These are phyloP conservation scores for Mycena alexandri DNA, from an alignment of 768 basidiomycete species.

Conservation along the genomic window DNA sequence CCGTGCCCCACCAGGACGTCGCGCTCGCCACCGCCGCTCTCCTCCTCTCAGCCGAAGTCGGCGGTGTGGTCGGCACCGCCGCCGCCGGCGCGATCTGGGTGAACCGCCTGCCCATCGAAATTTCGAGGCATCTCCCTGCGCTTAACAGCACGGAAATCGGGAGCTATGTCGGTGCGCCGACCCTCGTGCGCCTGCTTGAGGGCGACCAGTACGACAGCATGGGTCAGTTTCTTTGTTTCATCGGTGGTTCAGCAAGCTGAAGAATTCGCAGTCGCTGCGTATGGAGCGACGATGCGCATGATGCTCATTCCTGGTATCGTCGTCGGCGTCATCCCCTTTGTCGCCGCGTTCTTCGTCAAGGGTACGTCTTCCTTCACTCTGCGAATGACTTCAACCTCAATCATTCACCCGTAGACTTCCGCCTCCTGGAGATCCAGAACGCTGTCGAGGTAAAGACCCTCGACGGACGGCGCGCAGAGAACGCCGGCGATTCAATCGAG, in stretches of 20 bases:
- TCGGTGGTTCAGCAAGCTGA: no score
- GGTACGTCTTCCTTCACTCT: slow-evolving; percentile 36
- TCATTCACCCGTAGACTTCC: slow-evolving; percentile 49
- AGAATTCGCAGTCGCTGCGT: slow-evolving; percentile 42
- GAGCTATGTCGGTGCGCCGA: slow-evolving; percentile 54
- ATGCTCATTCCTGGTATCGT: slow-evolving; percentile 57
- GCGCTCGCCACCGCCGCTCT: slow-evolving; percentile 64
- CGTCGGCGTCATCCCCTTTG: slow-evolving; percentile 60
- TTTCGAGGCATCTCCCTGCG: slow-evolving; percentile 58
- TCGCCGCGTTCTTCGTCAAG: slow-evolving; percentile 58
- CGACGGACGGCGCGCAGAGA: slow-evolving; percentile 33
- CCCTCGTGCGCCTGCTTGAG: slow-evolving; percentile 55
- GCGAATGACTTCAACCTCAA: background rate
- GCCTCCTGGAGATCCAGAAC: slow-evolving; percentile 69
- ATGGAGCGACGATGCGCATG: slow-evolving; percentile 53
- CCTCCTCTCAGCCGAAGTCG: slow-evolving; percentile 62
- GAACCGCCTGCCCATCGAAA: slow-evolving; percentile 63
- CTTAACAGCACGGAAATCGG: slow-evolving; percentile 47
- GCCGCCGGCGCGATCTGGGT: slow-evolving; percentile 63
- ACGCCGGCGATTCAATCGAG: slow-evolving; percentile 36
- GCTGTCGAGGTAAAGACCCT: slow-evolving; percentile 57
- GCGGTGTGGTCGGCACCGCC: slow-evolving; percentile 61
- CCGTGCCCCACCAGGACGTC: slow-evolving; percentile 63
- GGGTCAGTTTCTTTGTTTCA: slow-evolving; percentile 47
- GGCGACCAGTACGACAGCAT: slow-evolving; percentile 54